Evolutionary conservation across 805 yeast species (phyloP).

Genomic region (Yarrowia hollandica): DNA sequence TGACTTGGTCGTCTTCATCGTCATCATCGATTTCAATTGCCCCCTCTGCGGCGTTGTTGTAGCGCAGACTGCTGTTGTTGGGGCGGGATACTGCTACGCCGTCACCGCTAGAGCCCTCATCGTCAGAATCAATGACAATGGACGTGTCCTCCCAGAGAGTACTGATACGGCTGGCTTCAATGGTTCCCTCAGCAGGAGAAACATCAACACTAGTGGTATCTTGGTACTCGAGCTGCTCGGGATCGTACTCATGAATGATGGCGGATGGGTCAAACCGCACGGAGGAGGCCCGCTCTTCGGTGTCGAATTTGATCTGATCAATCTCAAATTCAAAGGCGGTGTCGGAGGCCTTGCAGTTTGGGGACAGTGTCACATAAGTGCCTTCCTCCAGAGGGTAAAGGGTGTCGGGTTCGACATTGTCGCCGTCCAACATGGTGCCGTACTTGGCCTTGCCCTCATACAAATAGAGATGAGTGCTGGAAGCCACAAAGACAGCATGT

Average conservation of each 20-base stretch:
- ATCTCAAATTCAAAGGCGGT: conserved; percentile 2
- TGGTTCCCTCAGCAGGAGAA: too few relatives aligned
- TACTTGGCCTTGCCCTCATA: conserved; percentile 15
- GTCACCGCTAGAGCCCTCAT: too few relatives aligned
- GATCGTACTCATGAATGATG: neutral
- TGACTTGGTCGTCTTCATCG: neutral
- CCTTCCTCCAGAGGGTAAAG: neutral
- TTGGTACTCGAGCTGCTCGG: too few relatives aligned
- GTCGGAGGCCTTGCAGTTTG: neutral
- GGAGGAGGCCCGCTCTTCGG: neutral
- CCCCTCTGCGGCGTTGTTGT: too few relatives aligned
- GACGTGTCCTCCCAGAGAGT: too few relatives aligned
- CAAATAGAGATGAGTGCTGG: neutral
- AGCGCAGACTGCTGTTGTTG: too few relatives aligned
- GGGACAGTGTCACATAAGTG: neutral
- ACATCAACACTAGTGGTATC: too few relatives aligned
- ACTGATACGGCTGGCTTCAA: too few relatives aligned
- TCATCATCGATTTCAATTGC: too few relatives aligned
- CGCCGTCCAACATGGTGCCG: conserved; percentile 1
- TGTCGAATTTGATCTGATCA: neutral
- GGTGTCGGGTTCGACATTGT: neutral
- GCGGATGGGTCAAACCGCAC: neutral
- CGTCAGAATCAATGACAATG: neutral
- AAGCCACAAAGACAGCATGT: conserved; percentile 3
- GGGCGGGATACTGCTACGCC: too few relatives aligned